Evolutionary conservation across 176 grass and related monocot genomes (phyloP), one percentile per base, ranked within the genome.

Genomic region (Oropetium thomaeum): DNA sequence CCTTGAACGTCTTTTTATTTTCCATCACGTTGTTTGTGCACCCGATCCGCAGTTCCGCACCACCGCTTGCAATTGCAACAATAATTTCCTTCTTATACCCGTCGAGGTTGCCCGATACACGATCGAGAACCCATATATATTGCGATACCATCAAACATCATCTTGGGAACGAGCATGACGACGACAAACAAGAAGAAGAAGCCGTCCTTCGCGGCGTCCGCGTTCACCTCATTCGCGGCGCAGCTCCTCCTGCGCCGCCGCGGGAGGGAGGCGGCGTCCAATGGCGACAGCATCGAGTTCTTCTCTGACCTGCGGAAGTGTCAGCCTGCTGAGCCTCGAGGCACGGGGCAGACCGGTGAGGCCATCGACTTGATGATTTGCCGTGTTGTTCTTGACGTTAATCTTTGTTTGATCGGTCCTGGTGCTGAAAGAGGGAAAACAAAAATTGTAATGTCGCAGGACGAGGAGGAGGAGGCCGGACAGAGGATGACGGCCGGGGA

Each of bases 261-360:
- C 47, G 26, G 67, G 66, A 28, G 67, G 74, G 57, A 45, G 39
- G 47, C 7, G 11, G 59, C 22, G 37, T 37, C 22, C 58, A 73
- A 30, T 61, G 82, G 77, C 47, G 82, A 79, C 58, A 85, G 82
- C 75, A 62, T 85, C 47, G 75, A 85, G 38, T 72, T 85, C 75
- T 85, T 85, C 67, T 79, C 82, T 37, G 59, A 22, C 74, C 82
- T 76, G 35, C 62, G 63, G 22, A 67, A 49, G 53, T 25, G 72
- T 63, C 72, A 60, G 41, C 71, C 52, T 34, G 63, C 52, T 34
- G 63, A 83, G 8, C 81, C 10, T 14, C 49, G 41, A n/a, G 17
- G 26, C 74, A 44, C 67, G 27, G 34, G 27, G 23, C 66, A 65
- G 28, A 53, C 58, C 15, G 48, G 67, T 43, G 75, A 69, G 79